These are phyloP conservation scores for Arthroderma sp. DNA, from an alignment of 2,329 filamentous ascomycete species.

Conservation along the genomic window DNA sequence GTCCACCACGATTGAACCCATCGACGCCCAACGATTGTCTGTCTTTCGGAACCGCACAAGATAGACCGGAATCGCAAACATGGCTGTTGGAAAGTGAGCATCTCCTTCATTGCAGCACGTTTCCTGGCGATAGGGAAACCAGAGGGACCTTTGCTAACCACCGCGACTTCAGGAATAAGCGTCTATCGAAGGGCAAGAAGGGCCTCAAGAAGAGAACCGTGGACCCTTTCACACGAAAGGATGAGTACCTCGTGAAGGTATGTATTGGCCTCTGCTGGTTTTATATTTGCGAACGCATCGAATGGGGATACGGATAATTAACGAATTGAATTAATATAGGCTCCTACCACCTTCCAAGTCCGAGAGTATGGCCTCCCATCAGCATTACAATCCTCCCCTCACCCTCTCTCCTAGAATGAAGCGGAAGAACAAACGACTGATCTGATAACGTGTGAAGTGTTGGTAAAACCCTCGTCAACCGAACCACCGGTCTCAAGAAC, in stretches of 20 bases:
- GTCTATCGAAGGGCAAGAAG: slow-evolving; percentile 99
- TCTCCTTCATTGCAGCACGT: slow-evolving; percentile 10
- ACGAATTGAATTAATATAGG: slow-evolving; percentile 38
- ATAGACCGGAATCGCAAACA: slow-evolving; percentile 50
- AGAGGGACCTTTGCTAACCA: slow-evolving; percentile 6
- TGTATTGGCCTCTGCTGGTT: slow-evolving; percentile 18
- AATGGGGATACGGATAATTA: neutral
- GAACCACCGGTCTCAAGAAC: slow-evolving; percentile 99
- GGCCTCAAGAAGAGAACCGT: slow-evolving; percentile 98
- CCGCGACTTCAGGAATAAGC: slow-evolving; percentile 69
- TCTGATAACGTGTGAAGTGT: slow-evolving; percentile 50
- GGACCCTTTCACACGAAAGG: slow-evolving; percentile 97
- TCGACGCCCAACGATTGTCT: slow-evolving; percentile 30
- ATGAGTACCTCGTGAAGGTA: slow-evolving; percentile 97
- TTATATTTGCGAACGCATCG: neutral
- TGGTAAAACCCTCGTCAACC: slow-evolving; percentile 99
- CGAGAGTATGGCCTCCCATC: slow-evolving; percentile 63
- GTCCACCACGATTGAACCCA: slow-evolving; percentile 28
- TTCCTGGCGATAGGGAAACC: slow-evolving; percentile 5
- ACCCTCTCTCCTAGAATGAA: neutral
- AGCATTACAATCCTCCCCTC: neutral
- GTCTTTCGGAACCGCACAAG: slow-evolving; percentile 29
- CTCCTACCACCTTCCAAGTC: slow-evolving; percentile 87
- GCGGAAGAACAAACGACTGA: slow-evolving; percentile 11
- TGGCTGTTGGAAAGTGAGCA: slow-evolving; percentile 71